Conservation (phyloP, 2,329 filamentous ascomycete species). For the Phoma sp. region DNA sequence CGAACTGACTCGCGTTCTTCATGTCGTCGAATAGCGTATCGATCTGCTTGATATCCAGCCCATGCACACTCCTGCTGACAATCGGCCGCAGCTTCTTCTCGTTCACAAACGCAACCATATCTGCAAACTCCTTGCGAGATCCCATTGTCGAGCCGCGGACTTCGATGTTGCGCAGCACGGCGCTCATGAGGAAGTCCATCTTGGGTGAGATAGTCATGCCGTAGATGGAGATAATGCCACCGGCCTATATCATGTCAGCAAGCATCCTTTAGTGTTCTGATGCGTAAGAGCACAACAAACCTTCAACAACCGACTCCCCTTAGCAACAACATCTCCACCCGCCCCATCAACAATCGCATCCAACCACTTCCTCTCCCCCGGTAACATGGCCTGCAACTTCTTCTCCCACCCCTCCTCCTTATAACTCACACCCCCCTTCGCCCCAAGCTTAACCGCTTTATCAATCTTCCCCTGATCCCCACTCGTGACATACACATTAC, state of each 20-base stretch:
- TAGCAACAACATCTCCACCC: conserved; percentile 81
- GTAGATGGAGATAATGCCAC: conserved; percentile 85
- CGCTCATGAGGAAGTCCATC: conserved; percentile 86
- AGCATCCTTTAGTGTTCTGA: no score
- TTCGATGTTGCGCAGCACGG: conserved; percentile 87
- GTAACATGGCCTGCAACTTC: conserved; percentile 69
- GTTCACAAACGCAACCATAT: conserved; percentile 85
- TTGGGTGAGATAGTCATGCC: conserved; percentile 89
- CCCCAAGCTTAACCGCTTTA: conserved; percentile 75
- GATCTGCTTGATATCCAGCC: conserved; percentile 78
- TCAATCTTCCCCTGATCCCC: conserved; percentile 78
- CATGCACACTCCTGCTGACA: conserved; percentile 76
- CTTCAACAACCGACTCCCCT: conserved; percentile 73
- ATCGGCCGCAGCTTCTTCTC: conserved; percentile 77
- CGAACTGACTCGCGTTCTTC: conserved; percentile 85
- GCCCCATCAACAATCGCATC: conserved; percentile 92
- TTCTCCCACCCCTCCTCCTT: conserved; percentile 82
- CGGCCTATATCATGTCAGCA: conserved; percentile 54
- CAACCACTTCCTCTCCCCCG: conserved; percentile 70
- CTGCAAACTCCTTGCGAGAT: conserved; percentile 84
- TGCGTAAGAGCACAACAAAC: no score
- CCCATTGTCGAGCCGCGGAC: conserved; percentile 90
- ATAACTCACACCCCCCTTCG: conserved; percentile 82
- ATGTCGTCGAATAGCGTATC: conserved; percentile 87
- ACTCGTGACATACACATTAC: conserved; percentile 80